Evolutionary conservation across 1,284 basidiomycete species (phyloP), one percentile per base, ranked within the genome.

Genomic region (Singerocomus rubriflavus): DNA sequence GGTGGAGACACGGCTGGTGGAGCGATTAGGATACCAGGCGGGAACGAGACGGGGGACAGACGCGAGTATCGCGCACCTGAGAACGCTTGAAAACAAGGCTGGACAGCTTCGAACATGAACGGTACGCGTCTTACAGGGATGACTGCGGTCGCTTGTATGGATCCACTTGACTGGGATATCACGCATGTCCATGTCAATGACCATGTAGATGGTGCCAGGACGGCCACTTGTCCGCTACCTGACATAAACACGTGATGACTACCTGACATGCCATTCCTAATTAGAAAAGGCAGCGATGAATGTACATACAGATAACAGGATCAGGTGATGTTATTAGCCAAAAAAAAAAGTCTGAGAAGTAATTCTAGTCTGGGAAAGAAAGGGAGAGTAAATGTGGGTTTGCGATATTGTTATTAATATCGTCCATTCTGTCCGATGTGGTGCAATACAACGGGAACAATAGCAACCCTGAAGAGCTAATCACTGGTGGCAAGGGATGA

Each of bases 21-120:
- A 43, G 6, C 53, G 55, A 6, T 32, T 60, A 33, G 55, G 54
- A 12, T 69, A 70, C 41, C 52, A 33, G 21, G 40, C 16, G 0
- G 64, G 61, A 25, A 38, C 54, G 5, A 46, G 64, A 27, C 40
- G 38, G 0, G 53, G 47, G 29, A 66, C 68, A 31, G 65, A 70
- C 39, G 54, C 51, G 41, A 44, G 44, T 25, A 49, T 70, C 1
- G 43, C 27, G 21, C 39, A 67, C n/a, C 37, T 66, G 49, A 52
- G 62, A 31, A 37, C 0, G 32, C 54, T 68, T 1, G 62, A 66
- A 39, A 33, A 6, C 8, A n/a, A 35, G 14, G 14, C 32, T 25
- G 27, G 12, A 13, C 21, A 4, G 5, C 21, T 29, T 27, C 10
- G 11, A 4, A 30, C 17, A 3, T 46, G 32, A 47, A 14, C 10